Evolutionary conservation across 192 early-diverging fungal species (phyloP).

Genomic region (Gigaspora rosea): DNA sequence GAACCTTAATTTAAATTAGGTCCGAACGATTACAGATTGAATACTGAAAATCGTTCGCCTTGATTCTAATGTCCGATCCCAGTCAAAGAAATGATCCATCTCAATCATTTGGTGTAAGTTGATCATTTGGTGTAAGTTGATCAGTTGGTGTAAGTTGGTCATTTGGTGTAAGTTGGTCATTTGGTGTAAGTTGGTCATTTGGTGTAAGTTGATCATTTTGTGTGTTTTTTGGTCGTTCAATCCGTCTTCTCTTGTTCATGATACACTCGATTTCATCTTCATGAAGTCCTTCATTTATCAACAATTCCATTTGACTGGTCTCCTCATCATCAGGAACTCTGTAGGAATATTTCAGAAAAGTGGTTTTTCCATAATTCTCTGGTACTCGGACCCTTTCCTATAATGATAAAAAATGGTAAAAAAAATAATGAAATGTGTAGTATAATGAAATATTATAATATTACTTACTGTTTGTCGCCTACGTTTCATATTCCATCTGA

Average conservation of each 20-base stretch:
- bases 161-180: too few species aligned
- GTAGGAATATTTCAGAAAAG: neutral
- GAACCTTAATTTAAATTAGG: too few species aligned
- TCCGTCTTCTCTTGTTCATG: neutral
- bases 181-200: too few species aligned
- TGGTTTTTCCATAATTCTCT: neutral
- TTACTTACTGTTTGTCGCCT: neutral
- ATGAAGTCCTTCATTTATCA: neutral
- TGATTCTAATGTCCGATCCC: too few species aligned
- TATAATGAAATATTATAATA: neutral
- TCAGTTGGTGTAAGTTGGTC: too few species aligned
- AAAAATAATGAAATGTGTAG: neutral
- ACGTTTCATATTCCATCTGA: neutral
- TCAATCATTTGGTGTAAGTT: too few species aligned
- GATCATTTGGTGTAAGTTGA: too few species aligned
- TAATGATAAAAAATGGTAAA: neutral
- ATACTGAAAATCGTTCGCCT: too few species aligned
- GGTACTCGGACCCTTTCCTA: neutral
- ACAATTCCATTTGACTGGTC: neutral
- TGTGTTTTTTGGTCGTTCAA: too few species aligned
- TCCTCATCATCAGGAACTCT: neutral
- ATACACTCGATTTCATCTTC: neutral
- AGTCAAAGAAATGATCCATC: too few species aligned
- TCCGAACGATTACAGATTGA: too few species aligned
- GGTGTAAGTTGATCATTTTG: too few species aligned